These are phyloP conservation scores for Vanrija pseudolonga DNA, from an alignment of 1,284 basidiomycete species.

Conservation along the genomic window DNA sequence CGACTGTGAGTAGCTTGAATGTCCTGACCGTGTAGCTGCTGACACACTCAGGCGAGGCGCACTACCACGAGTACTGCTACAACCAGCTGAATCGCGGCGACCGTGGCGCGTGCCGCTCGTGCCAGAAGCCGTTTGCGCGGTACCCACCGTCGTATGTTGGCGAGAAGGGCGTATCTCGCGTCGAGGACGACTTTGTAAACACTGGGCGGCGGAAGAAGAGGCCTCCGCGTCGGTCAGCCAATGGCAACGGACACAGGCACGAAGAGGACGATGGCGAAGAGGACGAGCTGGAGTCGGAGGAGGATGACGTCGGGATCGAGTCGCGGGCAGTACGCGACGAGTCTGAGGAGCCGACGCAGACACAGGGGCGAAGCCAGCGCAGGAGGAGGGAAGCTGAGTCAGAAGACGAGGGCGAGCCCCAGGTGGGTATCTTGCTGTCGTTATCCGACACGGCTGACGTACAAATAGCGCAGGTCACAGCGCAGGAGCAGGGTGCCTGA, in stretches of 20 bases:
- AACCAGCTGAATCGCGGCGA: conserved; percentile 15
- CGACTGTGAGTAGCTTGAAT: conserved; percentile 16
- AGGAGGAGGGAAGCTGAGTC: no score
- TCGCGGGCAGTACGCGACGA: no score
- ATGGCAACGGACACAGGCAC: conserved; percentile 13
- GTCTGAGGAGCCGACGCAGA: no score
- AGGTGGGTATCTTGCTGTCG: no score
- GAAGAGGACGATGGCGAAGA: conserved; percentile 22
- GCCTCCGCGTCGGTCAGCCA: neutral
- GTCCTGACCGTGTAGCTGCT: no score
- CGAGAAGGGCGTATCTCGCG: conserved; percentile 32
- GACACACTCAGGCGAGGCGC: conserved; percentile 10
- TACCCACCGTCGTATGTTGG: conserved; percentile 25
- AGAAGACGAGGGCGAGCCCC: no score
- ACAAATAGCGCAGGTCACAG: no score
- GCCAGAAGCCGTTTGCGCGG: conserved; percentile 21
- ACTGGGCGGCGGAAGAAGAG: no score
- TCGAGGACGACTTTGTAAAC: conserved; percentile 28
- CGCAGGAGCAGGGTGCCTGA: no score
- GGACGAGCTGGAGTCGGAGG: conserved; percentile 6
- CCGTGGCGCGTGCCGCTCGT: conserved; percentile 27
- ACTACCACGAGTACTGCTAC: conserved; percentile 41
- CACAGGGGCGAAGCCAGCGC: no score
- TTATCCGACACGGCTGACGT: no score
- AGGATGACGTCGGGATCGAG: neutral